phyloP scores from a whole-genome alignment of 2,329 filamentous ascomycete species.

The Paraconiothyrium sp. region DNA sequence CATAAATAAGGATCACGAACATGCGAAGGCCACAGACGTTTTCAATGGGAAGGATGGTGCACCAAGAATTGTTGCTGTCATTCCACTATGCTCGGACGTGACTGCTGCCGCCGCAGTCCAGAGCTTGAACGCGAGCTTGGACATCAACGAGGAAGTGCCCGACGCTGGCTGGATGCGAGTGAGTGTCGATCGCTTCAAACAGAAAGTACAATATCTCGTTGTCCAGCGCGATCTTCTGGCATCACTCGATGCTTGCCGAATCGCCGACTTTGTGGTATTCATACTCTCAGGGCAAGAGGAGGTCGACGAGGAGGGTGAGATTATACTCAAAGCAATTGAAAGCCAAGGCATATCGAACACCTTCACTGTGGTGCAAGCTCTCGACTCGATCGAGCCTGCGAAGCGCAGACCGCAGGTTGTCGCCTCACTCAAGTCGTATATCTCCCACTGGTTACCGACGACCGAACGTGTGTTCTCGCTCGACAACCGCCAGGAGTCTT shows the following conservation, averaged over 20 bases:
- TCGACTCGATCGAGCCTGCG: slow-evolving; percentile 79
- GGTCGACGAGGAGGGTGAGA: slow-evolving; percentile 84
- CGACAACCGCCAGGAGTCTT: slow-evolving; percentile 87
- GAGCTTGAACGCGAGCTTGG: slow-evolving; percentile 79
- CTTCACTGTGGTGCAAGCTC: slow-evolving; percentile 82
- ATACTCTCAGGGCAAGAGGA: slow-evolving; percentile 84
- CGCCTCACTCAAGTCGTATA: slow-evolving; percentile 87
- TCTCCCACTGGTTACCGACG: slow-evolving; percentile 92
- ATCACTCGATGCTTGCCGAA: slow-evolving; percentile 83
- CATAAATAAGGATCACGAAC: slow-evolving; percentile 82
- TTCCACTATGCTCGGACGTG: slow-evolving; percentile 81
- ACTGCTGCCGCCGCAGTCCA: slow-evolving; percentile 73
- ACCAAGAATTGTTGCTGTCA: slow-evolving; percentile 85
- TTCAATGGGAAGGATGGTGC: slow-evolving; percentile 90
- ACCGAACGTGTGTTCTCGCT: slow-evolving; percentile 91
- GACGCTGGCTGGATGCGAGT: slow-evolving; percentile 69
- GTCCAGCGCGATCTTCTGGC: slow-evolving; percentile 76
- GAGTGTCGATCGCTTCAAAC: slow-evolving; percentile 89
- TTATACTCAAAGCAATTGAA: slow-evolving; percentile 86
- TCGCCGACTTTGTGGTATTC: slow-evolving; percentile 91
- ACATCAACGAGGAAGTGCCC: slow-evolving; percentile 73
- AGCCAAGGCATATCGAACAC: slow-evolving; percentile 94
- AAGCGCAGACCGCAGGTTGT: slow-evolving; percentile 82
- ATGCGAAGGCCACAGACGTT: slow-evolving; percentile 78
- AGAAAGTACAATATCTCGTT: slow-evolving; percentile 87